Evolutionary conservation across 768 basidiomycete genomes (phyloP).

Genomic region (Boletus edulis): DNA sequence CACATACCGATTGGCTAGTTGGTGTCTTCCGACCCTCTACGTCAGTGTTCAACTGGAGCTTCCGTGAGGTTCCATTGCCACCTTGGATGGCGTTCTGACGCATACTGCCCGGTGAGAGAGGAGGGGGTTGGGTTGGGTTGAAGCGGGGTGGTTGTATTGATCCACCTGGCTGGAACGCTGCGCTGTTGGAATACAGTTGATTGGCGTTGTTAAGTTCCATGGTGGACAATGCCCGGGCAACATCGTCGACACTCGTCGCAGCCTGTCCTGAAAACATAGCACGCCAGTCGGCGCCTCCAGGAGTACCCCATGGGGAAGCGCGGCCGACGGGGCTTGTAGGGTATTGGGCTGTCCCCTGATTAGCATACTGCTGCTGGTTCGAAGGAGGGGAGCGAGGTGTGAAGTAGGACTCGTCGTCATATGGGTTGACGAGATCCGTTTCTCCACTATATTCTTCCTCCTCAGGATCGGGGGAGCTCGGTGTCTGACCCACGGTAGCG

Average conservation of each 20-base stretch:
- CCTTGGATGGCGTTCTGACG: constrained; percentile 40
- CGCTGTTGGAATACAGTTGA: constrained; percentile 28
- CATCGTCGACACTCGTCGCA: constrained; percentile 59
- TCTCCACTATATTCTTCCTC: constrained; percentile 57
- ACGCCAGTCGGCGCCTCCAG: constrained; percentile 59
- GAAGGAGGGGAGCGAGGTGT: constrained; percentile 41
- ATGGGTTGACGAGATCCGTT: constrained; percentile 37
- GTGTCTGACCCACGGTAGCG: constrained; percentile 33
- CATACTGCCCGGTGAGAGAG: constrained; percentile 39
- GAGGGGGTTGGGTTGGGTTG: constrained; percentile 45
- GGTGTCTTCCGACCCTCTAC: constrained; percentile 67
- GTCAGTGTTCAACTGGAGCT: constrained; percentile 60
- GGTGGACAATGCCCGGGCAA: constrained; percentile 67
- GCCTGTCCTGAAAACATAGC: constrained; percentile 30
- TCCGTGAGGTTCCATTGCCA: constrained; percentile 38
- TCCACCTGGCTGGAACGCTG: constrained; percentile 44
- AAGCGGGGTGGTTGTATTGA: constrained; percentile 69
- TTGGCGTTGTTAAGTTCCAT: constrained; percentile 53
- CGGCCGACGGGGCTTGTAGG: constrained; percentile 60
- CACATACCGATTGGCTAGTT: constrained; percentile 48
- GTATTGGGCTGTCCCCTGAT: constrained; percentile 37
- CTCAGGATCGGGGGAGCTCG: constrained; percentile 48
- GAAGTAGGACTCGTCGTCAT: constrained; percentile 57
- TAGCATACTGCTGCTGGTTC: constrained; percentile 39
- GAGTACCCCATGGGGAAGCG: constrained; percentile 62